Base-by-base conservation (phyloP, 2,329 filamentous ascomycete genomes). In the Cytospora piceae region DNA sequence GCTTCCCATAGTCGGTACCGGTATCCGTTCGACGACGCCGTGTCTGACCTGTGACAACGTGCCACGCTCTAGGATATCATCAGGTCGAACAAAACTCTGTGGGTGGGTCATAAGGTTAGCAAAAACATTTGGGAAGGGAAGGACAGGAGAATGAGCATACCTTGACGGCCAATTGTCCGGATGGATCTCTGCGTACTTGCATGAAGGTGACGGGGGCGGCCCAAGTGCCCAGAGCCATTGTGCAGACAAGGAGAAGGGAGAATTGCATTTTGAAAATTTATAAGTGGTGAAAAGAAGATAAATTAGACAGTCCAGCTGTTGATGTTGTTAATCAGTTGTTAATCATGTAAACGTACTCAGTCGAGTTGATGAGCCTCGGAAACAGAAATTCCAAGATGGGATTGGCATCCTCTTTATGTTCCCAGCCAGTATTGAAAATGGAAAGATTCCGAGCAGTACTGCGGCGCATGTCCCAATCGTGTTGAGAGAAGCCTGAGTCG, bases 151-250 rank as follows among this genome's bases (percentile, higher is more conserved):
- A 29, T 7, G 5, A 20, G 32, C 53, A 34, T 51, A 67, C 65
- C 65, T 64, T 61, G 54, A 67, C 62, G 22, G 65, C 65, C 34
- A 65, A 29, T 42, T 64, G 57, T 24, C 65, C 65, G 7, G 65
- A 59, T 2, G 62, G 54, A 27, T 67, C 65, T 20, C 62, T 27
- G 29, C 62, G 46, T 54, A 62, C 55, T 24, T 62, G 60, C 3
- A 62, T 37, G 15, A 56, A 65, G 42, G 63, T 34, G 17, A 65
- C 27, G 32, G 58, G 58, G 17, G 58, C 65, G 17, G 65, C 65
- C 37, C 49, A 17, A 22, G 62, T 53, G 37, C 54, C 63, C 37
- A 64, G 31, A 27, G 58, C 62, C 58, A 67, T 42, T 24, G 56
- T 59, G 54, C 46, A 52, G 27, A 32, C 49, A 32, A 67, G 3